These are phyloP conservation scores for Mangifera indica DNA, from an alignment of 345 rosid genomes.

Conservation along the genomic window DNA sequence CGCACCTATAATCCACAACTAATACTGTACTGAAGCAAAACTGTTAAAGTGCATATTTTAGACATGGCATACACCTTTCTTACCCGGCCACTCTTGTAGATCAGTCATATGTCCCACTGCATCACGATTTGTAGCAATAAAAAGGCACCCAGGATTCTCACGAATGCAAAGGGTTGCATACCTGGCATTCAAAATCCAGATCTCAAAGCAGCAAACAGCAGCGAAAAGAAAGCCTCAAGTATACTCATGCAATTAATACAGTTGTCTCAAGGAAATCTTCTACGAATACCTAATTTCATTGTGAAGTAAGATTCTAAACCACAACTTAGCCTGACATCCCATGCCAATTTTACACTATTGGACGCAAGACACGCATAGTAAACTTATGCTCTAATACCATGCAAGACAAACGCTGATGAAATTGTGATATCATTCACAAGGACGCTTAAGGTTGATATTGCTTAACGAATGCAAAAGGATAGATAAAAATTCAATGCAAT, in stretches of 20 bases:
- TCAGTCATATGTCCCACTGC: constrained; percentile 85
- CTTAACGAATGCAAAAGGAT: too few relatives aligned
- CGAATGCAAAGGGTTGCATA: constrained; percentile 89
- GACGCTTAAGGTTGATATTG: too few relatives aligned
- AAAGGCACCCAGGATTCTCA: constrained; percentile 92
- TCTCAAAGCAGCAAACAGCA: constrained; percentile 15
- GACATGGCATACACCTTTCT: neutral
- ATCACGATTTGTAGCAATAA: constrained; percentile 87
- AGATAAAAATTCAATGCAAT: too few relatives aligned
- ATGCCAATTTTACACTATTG: neutral
- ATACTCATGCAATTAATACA: neutral
- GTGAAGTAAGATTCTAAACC: neutral
- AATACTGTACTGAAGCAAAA: constrained; percentile 13
- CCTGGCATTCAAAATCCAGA: constrained; percentile 39
- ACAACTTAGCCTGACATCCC: neutral
- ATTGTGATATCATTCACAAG: too few relatives aligned
- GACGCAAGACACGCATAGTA: too few relatives aligned
- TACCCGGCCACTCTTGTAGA: constrained; percentile 97
- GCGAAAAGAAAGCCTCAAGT: neutral
- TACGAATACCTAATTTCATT: neutral
- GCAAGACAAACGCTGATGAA: too few relatives aligned
- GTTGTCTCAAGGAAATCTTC: neutral
- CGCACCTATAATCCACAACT: constrained; percentile 59
- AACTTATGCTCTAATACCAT: too few relatives aligned
- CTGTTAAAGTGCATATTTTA: neutral